Percentiles rank a stretch among this genome's conserved stretches.
These are phyloP conservation scores for Clavispora vitiphila DNA, from an alignment of 805 yeast species.

Conservation along the genomic window DNA sequence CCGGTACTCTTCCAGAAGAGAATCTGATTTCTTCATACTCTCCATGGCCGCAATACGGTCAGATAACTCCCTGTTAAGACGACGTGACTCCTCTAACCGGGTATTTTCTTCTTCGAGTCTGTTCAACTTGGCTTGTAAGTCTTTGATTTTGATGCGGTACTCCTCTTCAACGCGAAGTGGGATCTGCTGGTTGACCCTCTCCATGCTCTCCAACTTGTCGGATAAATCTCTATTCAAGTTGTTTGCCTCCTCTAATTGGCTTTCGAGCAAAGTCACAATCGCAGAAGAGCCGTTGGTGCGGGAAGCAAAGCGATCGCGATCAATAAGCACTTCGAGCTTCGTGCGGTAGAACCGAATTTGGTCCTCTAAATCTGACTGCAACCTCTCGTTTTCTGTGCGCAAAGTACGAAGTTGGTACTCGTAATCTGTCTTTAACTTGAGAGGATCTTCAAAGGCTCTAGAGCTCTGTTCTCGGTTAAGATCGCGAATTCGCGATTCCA, in stretches of 20 bases:
- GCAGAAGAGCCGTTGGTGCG: conserved; percentile 5
- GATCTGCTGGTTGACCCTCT: conserved; percentile 12
- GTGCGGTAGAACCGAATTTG: conserved; percentile 32
- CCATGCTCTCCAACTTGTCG: conserved; percentile 12
- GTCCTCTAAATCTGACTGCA: conserved; percentile 30
- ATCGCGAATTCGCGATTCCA: conserved; percentile 30
- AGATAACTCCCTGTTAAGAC: background rate
- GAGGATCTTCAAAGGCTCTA: background rate
- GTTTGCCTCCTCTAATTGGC: conserved; percentile 30
- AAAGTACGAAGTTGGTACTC: conserved; percentile 35
- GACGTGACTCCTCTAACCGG: conserved; percentile 8
- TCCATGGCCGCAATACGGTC: background rate
- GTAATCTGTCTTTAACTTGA: conserved; percentile 28
- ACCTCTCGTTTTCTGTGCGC: conserved; percentile 33
- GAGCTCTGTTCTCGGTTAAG: conserved; percentile 21
- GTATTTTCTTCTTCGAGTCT: conserved; percentile 3
- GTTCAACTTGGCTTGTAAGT: conserved; percentile 11
- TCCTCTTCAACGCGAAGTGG: background rate
- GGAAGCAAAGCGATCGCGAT: conserved; percentile 7
- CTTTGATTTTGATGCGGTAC: conserved; percentile 13
- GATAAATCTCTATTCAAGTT: conserved; percentile 21
- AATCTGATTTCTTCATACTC: background rate
- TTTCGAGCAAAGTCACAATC: conserved; percentile 23
- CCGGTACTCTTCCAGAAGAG: background rate
- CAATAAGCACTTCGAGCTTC: conserved; percentile 20